Percentiles rank a stretch among this genome's conserved stretches.
Conservation (phyloP, 2,329 filamentous ascomycete genomes). For the Ceratocystis destructans region DNA sequence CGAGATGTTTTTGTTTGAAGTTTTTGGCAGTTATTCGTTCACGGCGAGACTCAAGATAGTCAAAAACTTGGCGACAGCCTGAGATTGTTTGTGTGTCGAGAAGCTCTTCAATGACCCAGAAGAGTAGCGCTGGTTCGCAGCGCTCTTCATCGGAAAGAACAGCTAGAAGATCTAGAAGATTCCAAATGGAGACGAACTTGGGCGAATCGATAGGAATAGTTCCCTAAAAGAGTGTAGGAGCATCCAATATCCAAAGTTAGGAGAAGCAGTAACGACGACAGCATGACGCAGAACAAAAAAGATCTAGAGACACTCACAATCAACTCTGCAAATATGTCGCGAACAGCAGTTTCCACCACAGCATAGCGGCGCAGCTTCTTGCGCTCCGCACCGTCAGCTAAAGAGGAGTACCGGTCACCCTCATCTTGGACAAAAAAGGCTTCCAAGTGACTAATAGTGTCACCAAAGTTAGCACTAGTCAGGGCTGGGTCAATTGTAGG, state of each 20-base stretch:
- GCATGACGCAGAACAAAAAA: no score
- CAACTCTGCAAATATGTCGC: constrained; percentile 64
- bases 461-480: constrained; percentile 50
- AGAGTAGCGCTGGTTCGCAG: constrained; percentile 66
- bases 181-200: constrained; percentile 76
- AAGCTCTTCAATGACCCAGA: constrained; percentile 87
- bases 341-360: constrained; percentile 69
- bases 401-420: constrained; percentile 24
- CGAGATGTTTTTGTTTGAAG: constrained; percentile 70
- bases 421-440: constrained; percentile 27
- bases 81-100: constrained; percentile 91
- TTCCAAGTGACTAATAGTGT: constrained; percentile 34
- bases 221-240: constrained; percentile 31
- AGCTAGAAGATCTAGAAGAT: constrained; percentile 81
- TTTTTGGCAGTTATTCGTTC: constrained; percentile 72
- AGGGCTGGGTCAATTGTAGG: constrained; percentile 59
- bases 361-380: constrained; percentile 43
- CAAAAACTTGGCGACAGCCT: constrained; percentile 81
- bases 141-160: constrained; percentile 71
- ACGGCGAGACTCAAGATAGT: constrained; percentile 84
- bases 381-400: constrained; percentile 25
- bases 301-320: constrained; percentile 44
- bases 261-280: no score
- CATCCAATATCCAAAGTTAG: no score
- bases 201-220: constrained; percentile 62